Evolutionary conservation across 805 yeast genomes (phyloP), one percentile per base, ranked within the genome.

Genomic region (Saccharomycopsis sp.): DNA sequence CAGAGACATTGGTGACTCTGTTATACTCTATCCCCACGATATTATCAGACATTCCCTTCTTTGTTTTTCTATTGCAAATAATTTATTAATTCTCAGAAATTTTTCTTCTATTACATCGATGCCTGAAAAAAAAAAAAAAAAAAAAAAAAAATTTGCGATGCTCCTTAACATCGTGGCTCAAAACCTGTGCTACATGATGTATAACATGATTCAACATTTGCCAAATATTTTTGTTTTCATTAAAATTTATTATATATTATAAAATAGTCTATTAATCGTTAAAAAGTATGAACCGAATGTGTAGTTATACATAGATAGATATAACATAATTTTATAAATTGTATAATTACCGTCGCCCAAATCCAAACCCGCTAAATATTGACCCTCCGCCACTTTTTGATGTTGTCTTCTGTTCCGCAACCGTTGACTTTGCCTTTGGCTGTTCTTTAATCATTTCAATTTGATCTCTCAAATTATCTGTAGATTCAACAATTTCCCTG

Each of bases 21-120:
- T 89, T 93, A 62, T 82, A 81, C 59, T 89, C 95, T 41, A 88
- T 81, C 24, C 88, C 89, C 35, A 88, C 90, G 50, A 85, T 75
- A 55, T 83, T 80, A 40, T 57, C 62, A 32, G 62, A 60, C 61
- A 58, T 59, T 42, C 23, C 27, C 43, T 26, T 5, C 23, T 16
- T 33, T 38, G 7, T 20, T 43, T 23, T 24, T 6, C 11, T 27
- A 8, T 27, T 13, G 8, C 29, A 27, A 27, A 13, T 13, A 13
- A 8, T 27, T 27, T 27, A 9, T 27, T 27, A 9, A 9, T 9
- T 27, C 13, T 27, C 13, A 27, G 8, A 9, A 9, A 9, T 27
- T 27, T 27, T 27, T 27, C 13, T 27, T 27, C 13, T 27, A 13
- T 9, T 9, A 27, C 8, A 27, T 27, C 13, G 8, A 9, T 27